Conservation (phyloP, 352 stramenopile species). For the Phytophthora idaei region DNA sequence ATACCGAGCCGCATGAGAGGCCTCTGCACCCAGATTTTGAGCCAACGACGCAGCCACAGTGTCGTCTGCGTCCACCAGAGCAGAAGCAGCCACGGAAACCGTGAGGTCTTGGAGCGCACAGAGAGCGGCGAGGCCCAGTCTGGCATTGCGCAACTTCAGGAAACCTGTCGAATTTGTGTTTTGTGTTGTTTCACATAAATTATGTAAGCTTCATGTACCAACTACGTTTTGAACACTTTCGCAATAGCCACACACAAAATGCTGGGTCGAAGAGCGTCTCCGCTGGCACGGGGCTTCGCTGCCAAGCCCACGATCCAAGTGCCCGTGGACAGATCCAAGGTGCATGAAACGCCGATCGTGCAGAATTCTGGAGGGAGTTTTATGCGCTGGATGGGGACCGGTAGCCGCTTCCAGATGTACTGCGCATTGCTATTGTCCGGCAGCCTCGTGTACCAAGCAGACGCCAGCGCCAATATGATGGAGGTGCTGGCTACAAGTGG, state of each 20-base stretch:
- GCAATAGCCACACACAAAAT: slow-evolving; percentile 4
- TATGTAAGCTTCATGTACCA: background rate
- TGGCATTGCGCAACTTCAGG: slow-evolving; percentile 6
- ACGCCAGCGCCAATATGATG: slow-evolving; percentile 49
- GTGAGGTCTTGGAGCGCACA: slow-evolving; percentile 9
- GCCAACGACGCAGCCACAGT: slow-evolving; percentile 41
- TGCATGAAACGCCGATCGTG: slow-evolving; percentile 63
- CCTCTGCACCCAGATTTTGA: slow-evolving; percentile 35
- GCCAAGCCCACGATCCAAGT: slow-evolving; percentile 34
- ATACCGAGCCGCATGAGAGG: slow-evolving; percentile 47
- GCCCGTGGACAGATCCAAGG: slow-evolving; percentile 40
- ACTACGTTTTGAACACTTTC: background rate
- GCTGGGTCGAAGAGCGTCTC: slow-evolving; percentile 7
- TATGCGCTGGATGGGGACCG: slow-evolving; percentile 67
- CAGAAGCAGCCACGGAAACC: slow-evolving; percentile 40
- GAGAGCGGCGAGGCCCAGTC: slow-evolving; percentile 10
- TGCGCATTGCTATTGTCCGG: slow-evolving; percentile 66
- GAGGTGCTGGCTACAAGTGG: slow-evolving; percentile 57
- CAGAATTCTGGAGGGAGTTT: slow-evolving; percentile 50
- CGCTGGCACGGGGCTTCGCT: slow-evolving; percentile 22
- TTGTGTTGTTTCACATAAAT: background rate
- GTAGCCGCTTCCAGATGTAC: slow-evolving; percentile 78
- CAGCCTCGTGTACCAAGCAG: slow-evolving; percentile 66
- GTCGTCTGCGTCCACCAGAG: slow-evolving; percentile 33
- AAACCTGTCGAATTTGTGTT: background rate